Evolutionary conservation across 345 rosid species (phyloP).

Genomic region (Euclidium syriacum): DNA sequence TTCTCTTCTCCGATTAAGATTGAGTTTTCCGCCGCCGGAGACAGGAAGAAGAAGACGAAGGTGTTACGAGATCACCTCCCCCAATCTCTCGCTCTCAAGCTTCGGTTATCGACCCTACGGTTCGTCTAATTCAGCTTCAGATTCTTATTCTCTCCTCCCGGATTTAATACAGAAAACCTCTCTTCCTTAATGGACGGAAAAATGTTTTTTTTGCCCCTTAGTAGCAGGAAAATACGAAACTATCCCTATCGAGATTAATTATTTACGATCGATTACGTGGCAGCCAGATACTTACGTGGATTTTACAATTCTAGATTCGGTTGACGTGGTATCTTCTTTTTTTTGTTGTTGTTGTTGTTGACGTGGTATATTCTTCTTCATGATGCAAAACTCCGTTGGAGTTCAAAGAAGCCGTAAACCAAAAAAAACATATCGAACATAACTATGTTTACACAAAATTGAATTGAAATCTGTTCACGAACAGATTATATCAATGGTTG

Average conservation of each 20-base stretch:
- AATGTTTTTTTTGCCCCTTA: constrained; percentile 8
- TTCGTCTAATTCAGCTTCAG: constrained; percentile 16
- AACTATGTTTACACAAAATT: too few species aligned
- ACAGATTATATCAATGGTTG: too few species aligned
- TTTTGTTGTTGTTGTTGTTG: too few species aligned
- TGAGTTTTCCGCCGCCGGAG: constrained; percentile 14
- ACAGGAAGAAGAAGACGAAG: constrained; percentile 1
- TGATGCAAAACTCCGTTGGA: too few species aligned
- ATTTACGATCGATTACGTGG: constrained; percentile 21
- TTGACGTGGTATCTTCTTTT: background rate
- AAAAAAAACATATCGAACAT: too few species aligned
- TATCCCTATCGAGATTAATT: background rate
- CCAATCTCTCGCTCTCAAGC: constrained; percentile 14
- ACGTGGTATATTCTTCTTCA: too few species aligned
- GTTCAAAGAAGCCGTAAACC: too few species aligned
- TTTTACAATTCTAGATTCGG: constrained; percentile 4
- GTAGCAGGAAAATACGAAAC: background rate
- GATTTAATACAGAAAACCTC: constrained; percentile 21
- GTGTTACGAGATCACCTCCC: constrained; percentile 5
- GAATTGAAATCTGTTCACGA: too few species aligned
- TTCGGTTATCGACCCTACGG: constrained; percentile 7
- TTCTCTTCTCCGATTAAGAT: constrained; percentile 26
- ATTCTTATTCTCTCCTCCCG: constrained; percentile 11
- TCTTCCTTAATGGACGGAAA: constrained; percentile 14
- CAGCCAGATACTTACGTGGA: constrained; percentile 8